Evolutionary conservation across 805 yeast genomes (phyloP).

Genomic region (Lachancea fermentati): DNA sequence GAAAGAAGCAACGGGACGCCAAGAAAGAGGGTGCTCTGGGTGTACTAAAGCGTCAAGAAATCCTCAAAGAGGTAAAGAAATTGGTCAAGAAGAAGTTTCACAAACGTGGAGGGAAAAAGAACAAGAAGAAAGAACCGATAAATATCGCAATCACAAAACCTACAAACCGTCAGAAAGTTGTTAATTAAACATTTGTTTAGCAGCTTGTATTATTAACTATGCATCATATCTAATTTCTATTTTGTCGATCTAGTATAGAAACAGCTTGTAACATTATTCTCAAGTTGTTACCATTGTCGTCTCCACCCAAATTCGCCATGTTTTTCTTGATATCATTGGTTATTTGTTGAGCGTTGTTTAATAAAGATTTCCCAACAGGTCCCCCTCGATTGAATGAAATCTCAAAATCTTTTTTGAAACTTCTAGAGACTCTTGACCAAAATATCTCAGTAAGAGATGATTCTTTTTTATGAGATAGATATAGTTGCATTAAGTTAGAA

Average conservation of each 20-base stretch:
- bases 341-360: slow-evolving; percentile 19
- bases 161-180: neutral
- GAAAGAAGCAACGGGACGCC: slow-evolving; percentile 31
- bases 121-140: slow-evolving; percentile 22
- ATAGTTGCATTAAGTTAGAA: slow-evolving; percentile 16
- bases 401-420: slow-evolving; percentile 30
- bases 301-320: slow-evolving; percentile 12
- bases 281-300: slow-evolving; percentile 4
- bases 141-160: slow-evolving; percentile 1
- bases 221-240: too few species aligned
- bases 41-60: slow-evolving; percentile 21
- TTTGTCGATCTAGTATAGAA: slow-evolving; percentile 1
- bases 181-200: neutral
- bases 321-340: slow-evolving; percentile 17
- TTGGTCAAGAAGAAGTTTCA: slow-evolving; percentile 30
- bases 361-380: slow-evolving; percentile 30
- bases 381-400: slow-evolving; percentile 31
- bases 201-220: too few species aligned
- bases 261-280: slow-evolving; percentile 7
- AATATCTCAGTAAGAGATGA: slow-evolving; percentile 14
- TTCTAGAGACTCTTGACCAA: slow-evolving; percentile 24
- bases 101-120: slow-evolving; percentile 35
- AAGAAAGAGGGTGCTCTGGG: slow-evolving; percentile 20
- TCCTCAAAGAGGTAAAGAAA: slow-evolving; percentile 22
- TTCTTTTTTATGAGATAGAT: slow-evolving; percentile 13